These are phyloP conservation scores for Blastobotrys persicus DNA, from an alignment of 1,139 yeast species.

Conservation along the genomic window DNA sequence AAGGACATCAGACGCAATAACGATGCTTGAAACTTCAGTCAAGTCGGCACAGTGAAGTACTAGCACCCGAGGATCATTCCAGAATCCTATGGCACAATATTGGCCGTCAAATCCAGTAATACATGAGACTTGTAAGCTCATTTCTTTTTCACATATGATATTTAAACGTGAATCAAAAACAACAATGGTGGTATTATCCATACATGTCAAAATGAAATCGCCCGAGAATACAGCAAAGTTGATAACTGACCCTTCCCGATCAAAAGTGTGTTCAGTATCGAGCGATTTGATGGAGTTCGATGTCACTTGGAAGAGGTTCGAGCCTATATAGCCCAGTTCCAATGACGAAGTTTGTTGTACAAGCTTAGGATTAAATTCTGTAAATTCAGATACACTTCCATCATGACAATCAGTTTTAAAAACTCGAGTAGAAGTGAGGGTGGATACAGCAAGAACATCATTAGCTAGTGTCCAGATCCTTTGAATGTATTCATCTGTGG, in stretches of 20 bases:
- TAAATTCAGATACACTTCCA: background rate
- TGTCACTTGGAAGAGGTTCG: slow-evolving; percentile 1
- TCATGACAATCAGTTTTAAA: background rate
- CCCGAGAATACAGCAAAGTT: background rate
- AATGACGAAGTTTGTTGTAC: background rate
- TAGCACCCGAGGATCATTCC: slow-evolving; percentile 1
- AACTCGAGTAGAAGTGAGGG: background rate
- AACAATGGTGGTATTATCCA: background rate
- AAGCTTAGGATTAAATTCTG: background rate
- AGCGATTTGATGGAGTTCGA: background rate
- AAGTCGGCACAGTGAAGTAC: background rate
- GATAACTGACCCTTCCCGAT: background rate
- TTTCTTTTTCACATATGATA: background rate
- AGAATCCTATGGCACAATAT: slow-evolving; percentile 3
- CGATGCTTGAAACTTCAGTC: background rate
- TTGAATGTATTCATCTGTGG: slow-evolving; percentile 7
- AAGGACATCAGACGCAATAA: background rate
- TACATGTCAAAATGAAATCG: background rate
- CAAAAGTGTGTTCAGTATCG: background rate
- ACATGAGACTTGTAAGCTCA: slow-evolving; percentile 3
- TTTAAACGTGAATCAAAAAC: background rate
- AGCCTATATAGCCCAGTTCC: background rate
- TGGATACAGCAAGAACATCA: background rate
- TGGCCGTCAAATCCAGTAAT: slow-evolving; percentile 2
- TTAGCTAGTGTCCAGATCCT: slow-evolving; percentile 11